Evolutionary conservation across 495 filamentous ascomycete genomes (phyloP).

Genomic region (Xylaria grammica): DNA sequence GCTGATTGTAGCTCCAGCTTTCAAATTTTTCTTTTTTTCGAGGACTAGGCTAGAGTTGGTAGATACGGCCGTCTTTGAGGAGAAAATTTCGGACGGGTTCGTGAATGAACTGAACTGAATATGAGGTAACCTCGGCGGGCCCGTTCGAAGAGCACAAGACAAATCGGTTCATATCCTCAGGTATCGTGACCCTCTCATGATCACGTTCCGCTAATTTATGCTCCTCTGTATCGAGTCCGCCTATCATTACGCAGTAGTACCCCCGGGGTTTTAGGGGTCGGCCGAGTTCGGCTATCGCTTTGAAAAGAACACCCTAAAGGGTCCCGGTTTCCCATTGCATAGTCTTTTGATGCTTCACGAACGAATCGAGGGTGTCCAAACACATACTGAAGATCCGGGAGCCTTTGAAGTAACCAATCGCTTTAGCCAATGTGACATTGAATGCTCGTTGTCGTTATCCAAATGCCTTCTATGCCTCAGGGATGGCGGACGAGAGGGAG

Average conservation of each 20-base stretch:
- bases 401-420: too few relatives aligned
- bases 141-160: conserved; percentile 50
- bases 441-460: too few relatives aligned
- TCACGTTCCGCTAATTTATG: not conserved
- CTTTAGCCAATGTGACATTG: too few relatives aligned
- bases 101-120: conserved; percentile 55
- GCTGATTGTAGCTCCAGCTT: conserved; percentile 39
- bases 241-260: conserved; percentile 41
- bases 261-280: conserved; percentile 38
- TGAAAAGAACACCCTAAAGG: too few relatives aligned
- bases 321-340: too few relatives aligned
- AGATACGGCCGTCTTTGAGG: conserved; percentile 45
- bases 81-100: conserved; percentile 55
- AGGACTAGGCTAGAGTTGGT: conserved; percentile 41
- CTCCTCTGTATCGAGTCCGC: conserved; percentile 7
- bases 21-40: conserved; percentile 28
- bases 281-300: too few relatives aligned
- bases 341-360: too few relatives aligned
- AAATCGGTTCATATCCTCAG: conserved; percentile 31
- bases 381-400: too few relatives aligned
- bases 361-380: too few relatives aligned
- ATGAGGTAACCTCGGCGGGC: conserved; percentile 43
- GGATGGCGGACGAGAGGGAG: too few relatives aligned
- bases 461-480: too few relatives aligned
- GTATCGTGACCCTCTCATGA: conserved; percentile 9